Evolutionary conservation across 2,329 filamentous ascomycete genomes (phyloP).

Genomic region (Colletotrichum sublineola): DNA sequence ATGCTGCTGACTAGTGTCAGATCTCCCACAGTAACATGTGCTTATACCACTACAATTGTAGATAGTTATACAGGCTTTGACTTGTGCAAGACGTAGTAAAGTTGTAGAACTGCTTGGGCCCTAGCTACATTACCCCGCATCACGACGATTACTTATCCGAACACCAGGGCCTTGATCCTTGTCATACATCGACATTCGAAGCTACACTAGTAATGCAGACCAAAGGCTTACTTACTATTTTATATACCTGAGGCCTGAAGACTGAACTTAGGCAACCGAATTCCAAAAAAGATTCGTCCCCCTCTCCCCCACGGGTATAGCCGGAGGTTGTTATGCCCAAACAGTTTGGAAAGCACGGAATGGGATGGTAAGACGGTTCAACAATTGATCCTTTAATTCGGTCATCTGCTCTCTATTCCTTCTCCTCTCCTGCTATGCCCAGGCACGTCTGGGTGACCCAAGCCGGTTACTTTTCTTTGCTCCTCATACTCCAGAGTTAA

Average conservation of each 20-base stretch:
- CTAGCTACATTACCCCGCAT: not conserved
- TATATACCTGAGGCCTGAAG: not conserved
- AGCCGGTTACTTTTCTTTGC: slow-evolving; percentile 32
- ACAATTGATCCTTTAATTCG: slow-evolving; percentile 2
- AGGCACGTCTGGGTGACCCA: slow-evolving; percentile 27
- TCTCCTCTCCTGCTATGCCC: not conserved
- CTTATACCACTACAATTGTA: not conserved
- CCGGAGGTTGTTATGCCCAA: no score
- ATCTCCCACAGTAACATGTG: not conserved
- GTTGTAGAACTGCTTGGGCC: not conserved
- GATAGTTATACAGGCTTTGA: not conserved
- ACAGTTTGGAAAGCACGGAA: not conserved
- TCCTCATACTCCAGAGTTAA: slow-evolving; percentile 19
- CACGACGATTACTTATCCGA: not conserved
- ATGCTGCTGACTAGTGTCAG: not conserved
- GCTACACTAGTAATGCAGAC: not conserved
- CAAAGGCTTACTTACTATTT: no score
- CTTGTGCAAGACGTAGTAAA: not conserved
- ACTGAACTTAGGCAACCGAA: not conserved
- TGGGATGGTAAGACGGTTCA: no score
- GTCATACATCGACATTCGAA: not conserved
- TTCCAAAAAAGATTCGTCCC: no score
- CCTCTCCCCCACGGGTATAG: no score
- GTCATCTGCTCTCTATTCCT: not conserved
- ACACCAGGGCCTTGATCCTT: slow-evolving; percentile 8